phyloP scores from a whole-genome alignment of 805 yeast genomes.

The Wickerhamiella parazyma region DNA sequence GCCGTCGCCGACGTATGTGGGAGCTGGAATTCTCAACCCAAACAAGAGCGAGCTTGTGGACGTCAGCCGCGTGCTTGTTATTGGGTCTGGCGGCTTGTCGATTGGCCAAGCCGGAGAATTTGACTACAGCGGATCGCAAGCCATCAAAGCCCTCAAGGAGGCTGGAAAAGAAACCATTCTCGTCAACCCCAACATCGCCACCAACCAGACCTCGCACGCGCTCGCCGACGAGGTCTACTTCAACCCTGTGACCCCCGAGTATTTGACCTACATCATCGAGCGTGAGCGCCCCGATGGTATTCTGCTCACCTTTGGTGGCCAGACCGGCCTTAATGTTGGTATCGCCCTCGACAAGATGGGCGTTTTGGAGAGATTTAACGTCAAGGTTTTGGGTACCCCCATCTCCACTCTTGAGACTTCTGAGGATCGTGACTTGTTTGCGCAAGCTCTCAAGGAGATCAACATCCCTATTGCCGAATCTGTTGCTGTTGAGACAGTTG shows the following conservation, averaged over 20 bases:
- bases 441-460: constrained; percentile 89
- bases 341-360: constrained; percentile 92
- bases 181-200: constrained; percentile 92
- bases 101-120: constrained; percentile 99
- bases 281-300: constrained; percentile 96
- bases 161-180: constrained; percentile 74
- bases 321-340: constrained; percentile 93
- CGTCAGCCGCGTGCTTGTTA: constrained; percentile 73
- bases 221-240: constrained; percentile 92
- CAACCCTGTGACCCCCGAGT: constrained; percentile 93
- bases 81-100: constrained; percentile 95
- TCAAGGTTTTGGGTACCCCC: constrained; percentile 95
- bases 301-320: constrained; percentile 94
- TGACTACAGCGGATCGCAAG: constrained; percentile 91
- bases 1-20: constrained; percentile 21
- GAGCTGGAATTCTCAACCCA: constrained; percentile 28
- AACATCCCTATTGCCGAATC: constrained; percentile 95
- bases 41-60: constrained; percentile 42
- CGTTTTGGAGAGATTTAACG: constrained; percentile 74
- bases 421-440: constrained; percentile 94
- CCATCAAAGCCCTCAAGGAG: constrained; percentile 87
- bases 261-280: constrained; percentile 87
- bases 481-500: constrained; percentile 85
- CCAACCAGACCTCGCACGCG: constrained; percentile 90
- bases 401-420: constrained; percentile 90